These are phyloP conservation scores for Ceratocystis destructans DNA, from an alignment of 2,329 filamentous ascomycete genomes.

Conservation along the genomic window DNA sequence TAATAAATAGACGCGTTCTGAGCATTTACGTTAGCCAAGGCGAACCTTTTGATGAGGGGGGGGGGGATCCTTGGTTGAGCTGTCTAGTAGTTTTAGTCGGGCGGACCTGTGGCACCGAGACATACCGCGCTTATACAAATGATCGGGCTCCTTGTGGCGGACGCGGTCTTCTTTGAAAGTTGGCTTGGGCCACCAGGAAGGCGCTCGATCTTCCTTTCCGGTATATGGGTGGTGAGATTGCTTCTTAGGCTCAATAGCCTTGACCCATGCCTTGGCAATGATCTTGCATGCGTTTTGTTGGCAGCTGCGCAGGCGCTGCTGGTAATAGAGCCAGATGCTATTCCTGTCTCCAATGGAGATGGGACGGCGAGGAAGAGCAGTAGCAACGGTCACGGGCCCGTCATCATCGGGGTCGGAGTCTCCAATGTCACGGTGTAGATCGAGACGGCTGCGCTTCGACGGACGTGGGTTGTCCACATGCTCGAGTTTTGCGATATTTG, in stretches of 20 bases:
- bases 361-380: not conserved
- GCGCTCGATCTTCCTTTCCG: slow-evolving; percentile 45
- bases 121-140: slow-evolving; percentile 53
- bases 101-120: slow-evolving; percentile 2
- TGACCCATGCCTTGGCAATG: slow-evolving; percentile 63
- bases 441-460: not conserved
- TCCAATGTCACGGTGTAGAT: not conserved
- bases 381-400: not conserved
- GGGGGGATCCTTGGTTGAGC: too few relatives aligned
- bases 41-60: not conserved
- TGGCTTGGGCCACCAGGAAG: slow-evolving; percentile 53
- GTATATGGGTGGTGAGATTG: slow-evolving; percentile 63
- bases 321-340: slow-evolving; percentile 46
- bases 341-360: slow-evolving; percentile 41
- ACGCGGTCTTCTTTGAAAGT: slow-evolving; percentile 39
- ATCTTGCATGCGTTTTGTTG: slow-evolving; percentile 60
- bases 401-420: slow-evolving; percentile 8
- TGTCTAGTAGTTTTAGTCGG: not conserved
- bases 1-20: slow-evolving; percentile 46
- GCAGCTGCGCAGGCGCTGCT: slow-evolving; percentile 47
- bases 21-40: not conserved
- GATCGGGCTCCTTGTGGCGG: slow-evolving; percentile 59
- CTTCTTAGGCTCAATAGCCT: slow-evolving; percentile 62
- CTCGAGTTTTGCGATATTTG: not conserved
- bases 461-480: not conserved